phyloP scores from a whole-genome alignment of 257 asterid genomes.

The Anisodus tanguticus region DNA sequence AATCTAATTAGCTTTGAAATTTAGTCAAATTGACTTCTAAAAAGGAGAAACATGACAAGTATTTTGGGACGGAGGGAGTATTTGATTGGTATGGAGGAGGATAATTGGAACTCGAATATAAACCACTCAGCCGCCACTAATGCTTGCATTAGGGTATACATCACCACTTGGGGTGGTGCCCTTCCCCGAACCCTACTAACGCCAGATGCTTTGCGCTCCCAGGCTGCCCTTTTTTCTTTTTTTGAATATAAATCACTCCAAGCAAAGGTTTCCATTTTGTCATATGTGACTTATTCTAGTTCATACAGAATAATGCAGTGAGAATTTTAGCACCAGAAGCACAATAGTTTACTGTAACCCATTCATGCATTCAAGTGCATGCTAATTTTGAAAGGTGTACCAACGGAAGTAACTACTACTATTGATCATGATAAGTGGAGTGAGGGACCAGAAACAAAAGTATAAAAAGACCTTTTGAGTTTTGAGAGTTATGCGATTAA shows the following conservation, averaged over 20 bases:
- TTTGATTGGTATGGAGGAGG: neutral
- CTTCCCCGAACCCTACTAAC: neutral
- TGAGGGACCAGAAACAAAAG: conserved; percentile 1
- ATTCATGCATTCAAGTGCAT: neutral
- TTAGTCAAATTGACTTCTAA: no score
- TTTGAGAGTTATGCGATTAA: neutral
- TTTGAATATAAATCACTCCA: neutral
- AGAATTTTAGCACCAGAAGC: conserved; percentile 15
- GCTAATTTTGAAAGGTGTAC: neutral
- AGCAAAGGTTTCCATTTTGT: neutral
- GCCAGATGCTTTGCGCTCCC: no score
- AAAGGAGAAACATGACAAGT: no score
- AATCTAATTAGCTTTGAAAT: no score
- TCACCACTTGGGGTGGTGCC: no score
- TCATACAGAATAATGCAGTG: neutral
- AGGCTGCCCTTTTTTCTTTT: no score
- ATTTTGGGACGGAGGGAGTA: neutral
- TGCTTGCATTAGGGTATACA: no score
- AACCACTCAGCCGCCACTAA: no score
- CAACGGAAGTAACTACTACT: neutral
- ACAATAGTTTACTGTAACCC: conserved; percentile 5
- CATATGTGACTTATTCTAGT: neutral
- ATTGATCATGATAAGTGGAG: neutral
- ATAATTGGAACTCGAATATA: neutral
- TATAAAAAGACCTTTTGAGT: neutral